phyloP scores from a whole-genome alignment of 2,329 filamentous ascomycete genomes.

The Aspergillus sp. region DNA sequence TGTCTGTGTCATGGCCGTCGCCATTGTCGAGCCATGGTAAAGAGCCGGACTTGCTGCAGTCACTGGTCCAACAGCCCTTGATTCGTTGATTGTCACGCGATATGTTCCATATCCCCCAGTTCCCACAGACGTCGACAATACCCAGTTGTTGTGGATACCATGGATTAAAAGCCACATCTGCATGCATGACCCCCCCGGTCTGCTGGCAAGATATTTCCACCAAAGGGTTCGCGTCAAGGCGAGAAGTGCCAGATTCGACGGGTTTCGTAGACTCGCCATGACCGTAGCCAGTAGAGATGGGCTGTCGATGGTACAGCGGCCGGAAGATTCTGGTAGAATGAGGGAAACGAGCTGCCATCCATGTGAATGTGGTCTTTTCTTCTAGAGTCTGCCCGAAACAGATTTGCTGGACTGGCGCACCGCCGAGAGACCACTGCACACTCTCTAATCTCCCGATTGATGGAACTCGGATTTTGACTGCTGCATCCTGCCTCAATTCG shows the following conservation, averaged over 20 bases:
- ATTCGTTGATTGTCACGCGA: constrained; percentile 31
- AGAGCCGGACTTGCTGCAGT: constrained; percentile 31
- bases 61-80: constrained; percentile 28
- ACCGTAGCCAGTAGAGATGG: constrained; percentile 22
- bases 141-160: constrained; percentile 58
- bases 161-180: constrained; percentile 60
- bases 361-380: constrained; percentile 38
- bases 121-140: constrained; percentile 53
- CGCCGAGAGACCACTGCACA: constrained; percentile 50
- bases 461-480: constrained; percentile 37
- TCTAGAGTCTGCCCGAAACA: constrained; percentile 49
- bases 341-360: constrained; percentile 53
- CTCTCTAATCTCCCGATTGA: constrained; percentile 43
- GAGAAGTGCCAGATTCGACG: constrained; percentile 32
- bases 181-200: constrained; percentile 50
- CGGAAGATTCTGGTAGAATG: constrained; percentile 51
- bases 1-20: constrained; percentile 12
- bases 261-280: constrained; percentile 12
- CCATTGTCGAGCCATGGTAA: constrained; percentile 24
- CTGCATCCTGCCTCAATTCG: constrained; percentile 18
- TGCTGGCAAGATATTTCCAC: constrained; percentile 42
- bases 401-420: constrained; percentile 55
- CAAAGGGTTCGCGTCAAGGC: constrained; percentile 49
- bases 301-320: constrained; percentile 35
- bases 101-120: constrained; percentile 55